Percentiles rank a stretch among this genome's conserved stretches.
phyloP scores from a whole-genome alignment of 495 filamentous ascomycete species.

The Aspergillus conjunctus region DNA sequence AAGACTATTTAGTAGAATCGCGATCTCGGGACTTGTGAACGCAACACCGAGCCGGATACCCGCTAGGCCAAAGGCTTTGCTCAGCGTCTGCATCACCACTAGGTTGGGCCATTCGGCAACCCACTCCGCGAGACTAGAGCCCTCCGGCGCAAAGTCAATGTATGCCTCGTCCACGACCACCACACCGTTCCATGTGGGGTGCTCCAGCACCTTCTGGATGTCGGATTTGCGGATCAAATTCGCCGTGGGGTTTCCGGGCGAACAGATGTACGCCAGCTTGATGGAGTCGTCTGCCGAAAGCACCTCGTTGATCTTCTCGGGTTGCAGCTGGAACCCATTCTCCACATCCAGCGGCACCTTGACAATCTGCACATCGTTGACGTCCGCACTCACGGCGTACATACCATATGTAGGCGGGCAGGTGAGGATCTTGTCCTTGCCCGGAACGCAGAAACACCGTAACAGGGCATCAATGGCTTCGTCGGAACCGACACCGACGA shows the following conservation, averaged over 20 bases:
- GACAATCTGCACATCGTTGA: slow-evolving; percentile 87
- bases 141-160: slow-evolving; percentile 85
- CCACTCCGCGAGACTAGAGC: slow-evolving; percentile 86
- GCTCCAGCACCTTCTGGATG: slow-evolving; percentile 71
- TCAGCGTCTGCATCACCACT: slow-evolving; percentile 96
- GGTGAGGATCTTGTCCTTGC: slow-evolving; percentile 84
- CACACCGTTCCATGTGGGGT: slow-evolving; percentile 94
- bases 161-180: slow-evolving; percentile 96
- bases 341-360: slow-evolving; percentile 72
- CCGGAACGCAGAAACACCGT: slow-evolving; percentile 87
- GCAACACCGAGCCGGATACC: slow-evolving; percentile 81
- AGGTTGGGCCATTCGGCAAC: slow-evolving; percentile 93
- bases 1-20: slow-evolving; percentile 77
- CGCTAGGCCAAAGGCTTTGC: slow-evolving; percentile 93
- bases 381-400: slow-evolving; percentile 90
- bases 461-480: slow-evolving; percentile 94
- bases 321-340: slow-evolving; percentile 69
- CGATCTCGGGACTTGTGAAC: slow-evolving; percentile 69
- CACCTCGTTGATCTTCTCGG: slow-evolving; percentile 63
- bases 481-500: slow-evolving; percentile 93
- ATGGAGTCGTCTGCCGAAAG: slow-evolving; percentile 67
- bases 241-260: slow-evolving; percentile 91
- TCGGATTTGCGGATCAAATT: slow-evolving; percentile 75
- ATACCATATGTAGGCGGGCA: slow-evolving; percentile 98
- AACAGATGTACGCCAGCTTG: slow-evolving; percentile 90